phyloP scores from a whole-genome alignment of 176 grass and related monocot species.

The Eleusine coracana region DNA sequence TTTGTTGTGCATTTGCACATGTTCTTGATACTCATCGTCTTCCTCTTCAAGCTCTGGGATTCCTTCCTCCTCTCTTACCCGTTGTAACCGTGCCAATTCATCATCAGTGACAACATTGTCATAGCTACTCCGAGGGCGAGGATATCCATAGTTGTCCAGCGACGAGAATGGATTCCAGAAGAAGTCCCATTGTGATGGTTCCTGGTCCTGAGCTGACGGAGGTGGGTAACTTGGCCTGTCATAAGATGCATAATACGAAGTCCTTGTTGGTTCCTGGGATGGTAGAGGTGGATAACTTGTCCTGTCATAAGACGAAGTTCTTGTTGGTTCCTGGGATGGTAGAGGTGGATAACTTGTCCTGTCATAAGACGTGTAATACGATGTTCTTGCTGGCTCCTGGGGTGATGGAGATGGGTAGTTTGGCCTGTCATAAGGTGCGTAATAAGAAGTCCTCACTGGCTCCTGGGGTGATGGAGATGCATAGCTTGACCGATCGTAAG shows the following conservation, averaged over 20 bases:
- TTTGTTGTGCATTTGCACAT: constrained; percentile 47
- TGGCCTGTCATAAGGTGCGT: constrained; percentile 50
- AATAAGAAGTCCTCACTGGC: constrained; percentile 65
- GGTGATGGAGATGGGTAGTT: constrained; percentile 7
- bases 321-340: constrained; percentile 55
- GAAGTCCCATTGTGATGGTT: constrained; percentile 77
- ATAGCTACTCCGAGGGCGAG: constrained; percentile 54
- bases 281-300: constrained; percentile 43
- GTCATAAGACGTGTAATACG: no score
- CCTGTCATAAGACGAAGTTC: no score
- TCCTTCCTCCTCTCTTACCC: constrained; percentile 92
- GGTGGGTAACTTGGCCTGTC: constrained; percentile 62
- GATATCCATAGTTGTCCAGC: constrained; percentile 64
- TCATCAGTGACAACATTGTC: constrained; percentile 71
- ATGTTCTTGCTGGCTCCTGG: no score
- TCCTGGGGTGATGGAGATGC: constrained; percentile 58
- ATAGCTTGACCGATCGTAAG: constrained; percentile 49
- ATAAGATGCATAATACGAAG: constrained; percentile 51
- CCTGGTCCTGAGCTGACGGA: constrained; percentile 64
- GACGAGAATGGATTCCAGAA: constrained; percentile 95
- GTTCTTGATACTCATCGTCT: constrained; percentile 57
- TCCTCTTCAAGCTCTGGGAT: constrained; percentile 98
- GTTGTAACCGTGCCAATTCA: constrained; percentile 77
- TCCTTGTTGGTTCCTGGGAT: constrained; percentile 69
- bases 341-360: constrained; percentile 34